Evolutionary conservation across 2,329 filamentous ascomycete genomes (phyloP).

Genomic region (Apiospora arundinis): DNA sequence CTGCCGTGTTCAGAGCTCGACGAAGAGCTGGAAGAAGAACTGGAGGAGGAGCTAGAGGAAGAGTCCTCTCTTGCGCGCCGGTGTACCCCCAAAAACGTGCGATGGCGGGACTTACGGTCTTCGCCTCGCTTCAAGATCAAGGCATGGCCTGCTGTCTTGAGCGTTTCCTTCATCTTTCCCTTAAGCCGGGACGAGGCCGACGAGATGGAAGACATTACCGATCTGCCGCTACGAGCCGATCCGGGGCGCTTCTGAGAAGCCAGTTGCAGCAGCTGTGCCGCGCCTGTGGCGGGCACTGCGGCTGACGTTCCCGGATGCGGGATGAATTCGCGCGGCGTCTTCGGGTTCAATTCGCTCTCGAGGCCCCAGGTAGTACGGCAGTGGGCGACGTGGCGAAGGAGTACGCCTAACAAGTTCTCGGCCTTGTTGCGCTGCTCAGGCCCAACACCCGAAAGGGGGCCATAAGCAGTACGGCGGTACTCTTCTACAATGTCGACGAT

Average conservation of each 20-base stretch:
- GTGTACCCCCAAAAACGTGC: too few species aligned
- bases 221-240: too few species aligned
- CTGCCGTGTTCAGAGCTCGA: not conserved
- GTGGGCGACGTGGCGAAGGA: not conserved
- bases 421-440: not conserved
- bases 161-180: too few species aligned
- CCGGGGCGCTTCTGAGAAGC: not conserved
- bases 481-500: not conserved
- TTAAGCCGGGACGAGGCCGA: too few species aligned
- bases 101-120: too few species aligned
- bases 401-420: not conserved
- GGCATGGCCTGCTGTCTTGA: too few species aligned
- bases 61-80: too few species aligned
- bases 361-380: not conserved
- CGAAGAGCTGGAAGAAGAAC: not conserved
- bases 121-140: too few species aligned
- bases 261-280: not conserved
- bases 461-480: not conserved
- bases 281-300: not conserved
- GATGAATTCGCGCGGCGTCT: not conserved
- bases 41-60: not conserved
- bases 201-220: too few species aligned
- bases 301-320: not conserved
- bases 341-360: not conserved
- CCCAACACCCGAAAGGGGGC: not conserved